Percentiles rank a stretch among this genome's conserved stretches.
These are phyloP conservation scores for Blastobotrys muscicola DNA, from an alignment of 805 yeast genomes.

Conservation along the genomic window DNA sequence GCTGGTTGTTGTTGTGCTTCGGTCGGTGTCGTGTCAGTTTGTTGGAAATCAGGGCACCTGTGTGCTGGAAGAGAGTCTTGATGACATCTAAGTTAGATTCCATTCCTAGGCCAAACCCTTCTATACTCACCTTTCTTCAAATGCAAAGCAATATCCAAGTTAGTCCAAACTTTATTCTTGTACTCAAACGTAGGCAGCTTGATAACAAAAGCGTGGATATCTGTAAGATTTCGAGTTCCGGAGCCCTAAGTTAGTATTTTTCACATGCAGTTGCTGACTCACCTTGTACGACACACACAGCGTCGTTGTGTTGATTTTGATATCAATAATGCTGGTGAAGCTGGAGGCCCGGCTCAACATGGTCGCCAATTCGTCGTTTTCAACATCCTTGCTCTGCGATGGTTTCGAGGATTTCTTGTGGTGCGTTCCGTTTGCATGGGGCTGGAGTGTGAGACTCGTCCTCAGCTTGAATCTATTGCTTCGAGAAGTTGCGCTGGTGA, in stretches of 20 bases:
- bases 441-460: too few relatives aligned
- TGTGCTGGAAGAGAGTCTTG: conserved; percentile 32
- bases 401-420: too few relatives aligned
- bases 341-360: conserved; percentile 72
- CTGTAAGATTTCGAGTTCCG: conserved; percentile 57
- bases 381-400: conserved; percentile 3
- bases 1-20: conserved; percentile 10
- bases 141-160: conserved; percentile 52
- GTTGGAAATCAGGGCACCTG: conserved; percentile 74
- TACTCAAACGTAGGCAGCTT: conserved; percentile 53
- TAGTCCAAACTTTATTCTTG: conserved; percentile 59
- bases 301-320: conserved; percentile 42
- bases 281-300: conserved; percentile 60
- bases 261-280: background rate
- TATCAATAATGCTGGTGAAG: conserved; percentile 55
- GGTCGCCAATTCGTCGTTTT: conserved; percentile 36
- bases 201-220: conserved; percentile 65
- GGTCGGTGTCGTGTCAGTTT: conserved; percentile 41
- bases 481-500: too few relatives aligned
- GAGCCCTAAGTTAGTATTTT: conserved; percentile 35
- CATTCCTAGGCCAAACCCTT: background rate
- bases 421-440: too few relatives aligned
- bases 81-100: conserved; percentile 22
- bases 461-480: too few relatives aligned
- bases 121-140: conserved; percentile 43